phyloP scores from a whole-genome alignment of 768 basidiomycete genomes.

The Aureoboletus auriporus region DNA sequence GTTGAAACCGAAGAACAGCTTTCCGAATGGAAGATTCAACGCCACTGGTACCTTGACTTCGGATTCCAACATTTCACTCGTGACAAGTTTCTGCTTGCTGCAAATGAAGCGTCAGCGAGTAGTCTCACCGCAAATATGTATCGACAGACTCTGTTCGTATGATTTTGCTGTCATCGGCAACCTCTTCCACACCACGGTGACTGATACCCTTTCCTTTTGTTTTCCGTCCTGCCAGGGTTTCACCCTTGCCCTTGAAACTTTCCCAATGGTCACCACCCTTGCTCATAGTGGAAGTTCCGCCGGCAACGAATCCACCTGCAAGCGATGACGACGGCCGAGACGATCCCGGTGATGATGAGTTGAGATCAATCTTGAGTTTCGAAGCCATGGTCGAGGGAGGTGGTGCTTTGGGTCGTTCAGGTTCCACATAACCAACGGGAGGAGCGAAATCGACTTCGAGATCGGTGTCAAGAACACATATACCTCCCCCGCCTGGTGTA shows the following conservation, averaged over 20 bases:
- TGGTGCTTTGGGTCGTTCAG: constrained; percentile 77
- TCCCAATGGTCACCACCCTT: constrained; percentile 87
- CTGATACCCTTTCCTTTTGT: constrained; percentile 94
- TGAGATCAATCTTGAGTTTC: constrained; percentile 92
- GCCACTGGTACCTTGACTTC: constrained; percentile 84
- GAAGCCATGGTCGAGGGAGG: constrained; percentile 91
- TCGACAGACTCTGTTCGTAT: constrained; percentile 79
- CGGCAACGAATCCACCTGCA: constrained; percentile 59
- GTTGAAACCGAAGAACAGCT: constrained; percentile 96
- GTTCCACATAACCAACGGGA: constrained; percentile 92
- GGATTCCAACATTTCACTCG: constrained; percentile 70
- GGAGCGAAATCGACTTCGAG: constrained; percentile 97
- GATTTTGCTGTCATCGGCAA: constrained; percentile 81
- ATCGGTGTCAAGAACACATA: constrained; percentile 91
- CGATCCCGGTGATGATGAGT: constrained; percentile 81
- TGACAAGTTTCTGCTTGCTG: constrained; percentile 82
- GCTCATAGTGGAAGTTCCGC: constrained; percentile 51
- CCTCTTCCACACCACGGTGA: constrained; percentile 76
- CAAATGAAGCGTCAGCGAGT: constrained; percentile 10
- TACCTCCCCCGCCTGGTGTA: constrained; percentile 80
- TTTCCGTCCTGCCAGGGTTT: constrained; percentile 84
- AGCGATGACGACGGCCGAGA: constrained; percentile 77
- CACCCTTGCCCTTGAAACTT: constrained; percentile 93
- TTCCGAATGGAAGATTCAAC: constrained; percentile 85
- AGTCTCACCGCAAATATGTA: not conserved